Conservation (phyloP, 2,329 filamentous ascomycete genomes). For the Zarea fungicola region DNA sequence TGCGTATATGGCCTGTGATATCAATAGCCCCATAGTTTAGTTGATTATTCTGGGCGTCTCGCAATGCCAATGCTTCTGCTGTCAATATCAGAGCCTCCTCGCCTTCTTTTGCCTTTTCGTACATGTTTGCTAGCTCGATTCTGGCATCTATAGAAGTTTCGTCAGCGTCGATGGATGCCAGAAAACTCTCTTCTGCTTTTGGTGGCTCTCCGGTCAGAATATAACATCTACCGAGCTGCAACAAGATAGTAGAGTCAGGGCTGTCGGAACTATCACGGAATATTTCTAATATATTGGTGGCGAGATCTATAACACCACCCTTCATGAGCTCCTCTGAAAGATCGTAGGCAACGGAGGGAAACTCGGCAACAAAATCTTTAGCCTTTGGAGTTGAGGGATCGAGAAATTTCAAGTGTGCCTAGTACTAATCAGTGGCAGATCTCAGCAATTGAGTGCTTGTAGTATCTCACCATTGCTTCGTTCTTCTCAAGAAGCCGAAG, state of each 20-base stretch:
- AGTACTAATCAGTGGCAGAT: slow-evolving; percentile 12
- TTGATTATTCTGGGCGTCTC: slow-evolving; percentile 38
- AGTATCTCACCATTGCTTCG: slow-evolving; percentile 64
- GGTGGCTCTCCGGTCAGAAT: slow-evolving; percentile 56
- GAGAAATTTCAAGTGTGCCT: slow-evolving; percentile 66
- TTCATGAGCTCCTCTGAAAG: slow-evolving; percentile 42
- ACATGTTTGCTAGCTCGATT: slow-evolving; percentile 76
- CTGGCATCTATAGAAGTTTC: slow-evolving; percentile 69
- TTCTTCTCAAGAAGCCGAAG: slow-evolving; percentile 60
- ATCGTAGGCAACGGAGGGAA: slow-evolving; percentile 75
- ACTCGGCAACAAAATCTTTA: slow-evolving; percentile 53
- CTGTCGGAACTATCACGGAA: slow-evolving; percentile 45
- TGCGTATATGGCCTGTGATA: not conserved
- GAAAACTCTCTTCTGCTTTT: slow-evolving; percentile 72
- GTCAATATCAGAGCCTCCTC: slow-evolving; percentile 74
- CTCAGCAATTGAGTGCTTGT: slow-evolving; percentile 12
- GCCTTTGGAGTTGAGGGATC: slow-evolving; percentile 52
- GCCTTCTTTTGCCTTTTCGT: slow-evolving; percentile 66
- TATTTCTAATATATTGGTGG: slow-evolving; percentile 52
- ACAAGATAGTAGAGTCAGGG: slow-evolving; percentile 46
- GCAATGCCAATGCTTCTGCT: slow-evolving; percentile 66
- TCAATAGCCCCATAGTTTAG: slow-evolving; percentile 16
- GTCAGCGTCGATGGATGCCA: slow-evolving; percentile 68
- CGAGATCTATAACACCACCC: slow-evolving; percentile 27
- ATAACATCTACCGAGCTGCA: slow-evolving; percentile 64